Evolutionary conservation across 1,284 basidiomycete genomes (phyloP), one percentile per base, ranked within the genome.

Genomic region (Malassezia yamatoensis): DNA sequence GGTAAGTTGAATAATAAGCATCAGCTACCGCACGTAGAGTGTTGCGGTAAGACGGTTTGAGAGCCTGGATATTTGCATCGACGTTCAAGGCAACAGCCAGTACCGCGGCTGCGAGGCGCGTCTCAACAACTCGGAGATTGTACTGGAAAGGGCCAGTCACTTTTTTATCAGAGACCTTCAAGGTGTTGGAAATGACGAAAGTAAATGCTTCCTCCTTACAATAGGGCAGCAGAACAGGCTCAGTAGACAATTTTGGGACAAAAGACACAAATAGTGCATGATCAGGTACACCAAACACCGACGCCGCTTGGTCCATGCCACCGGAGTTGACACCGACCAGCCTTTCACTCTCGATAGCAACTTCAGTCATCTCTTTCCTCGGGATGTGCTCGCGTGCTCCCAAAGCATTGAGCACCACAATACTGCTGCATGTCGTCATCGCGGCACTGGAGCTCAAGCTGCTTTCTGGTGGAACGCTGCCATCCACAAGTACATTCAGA

Each of bases 271-370:
- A 70, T 10, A 74, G 57, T 1, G 69, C 69, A 37, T 66, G 62
- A 37, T 63, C 52, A 9, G 65, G 63, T 36, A 65, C 62, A 33
- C 63, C 55, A 36, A 73, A 74, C 51, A 74, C 67, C n/a, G 64
- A 66, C 0, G 67, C 72, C 3, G 64, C 57, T 46, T 74, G 72
- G 53, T 74, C 72, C 72, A 74, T 74, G 5, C 71, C 72, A 16
- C 72, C 72, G 11, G 67, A 68, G 34, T 66, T 68, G 42, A 74
- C 72, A 12, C 72, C 72, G 12, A 74, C 69, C n/a, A 72, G 51
- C 6, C 65, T 52, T 36, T 58, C 69, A 21, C 66, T 68, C 40
- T 68, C 66, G 54, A 71, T 72, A 12, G 72, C 68, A 1, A 70
- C 64, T 24, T 71, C 61, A 13, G 70, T 64, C 68, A 74, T 70